Evolutionary conservation across 768 basidiomycete species (phyloP), one percentile per base, ranked within the genome.

Genomic region (Phlebiopsis gigantea): DNA sequence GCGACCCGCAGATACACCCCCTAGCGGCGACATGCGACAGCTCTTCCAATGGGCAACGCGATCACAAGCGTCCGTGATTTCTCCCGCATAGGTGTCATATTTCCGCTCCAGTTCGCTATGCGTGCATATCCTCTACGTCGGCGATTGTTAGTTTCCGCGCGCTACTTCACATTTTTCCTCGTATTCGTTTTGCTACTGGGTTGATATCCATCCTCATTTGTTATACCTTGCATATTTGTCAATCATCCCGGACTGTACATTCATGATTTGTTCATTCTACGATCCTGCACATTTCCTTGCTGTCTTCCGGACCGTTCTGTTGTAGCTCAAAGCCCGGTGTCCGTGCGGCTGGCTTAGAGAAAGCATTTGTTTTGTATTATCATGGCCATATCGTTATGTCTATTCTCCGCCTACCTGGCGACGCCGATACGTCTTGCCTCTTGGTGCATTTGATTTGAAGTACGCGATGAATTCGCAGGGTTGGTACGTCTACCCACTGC

Each of bases 1-100:
- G 66, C 89, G 91, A 58, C 78, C 87, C 8, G 86, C 87, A 39
- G 90, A 93, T 68, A 74, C 75, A 34, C 79, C 83, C 24, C 83
- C 73, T 12, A 66, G 72, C 9, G 76, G 81, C 59, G 89, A 91
- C 64, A 79, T 90, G 77, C 85, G 88, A 50, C 86, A 89, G 66
- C 74, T 90, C 34, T 91, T 90, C 72, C 81, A 79, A 63, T 89
- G 90, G 89, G 82, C 88, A 48, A 84, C 82, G 57, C 79, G 85
- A 59, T 83, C 84, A 56, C 77, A 65, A 51, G 70, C 72, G 57
- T 69, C 71, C 60, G 68, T 74, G 47, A 66, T 75, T 43, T 69
- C 74, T 21, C 31, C 30, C 21, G 31, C 50, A 9, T 34, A 21
- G 21, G 8, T n/a, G n/a, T n/a, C 8, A 39, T 17, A 17, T 17